Evolutionary conservation across 495 filamentous ascomycete species (phyloP).

Genomic region (Coniosporium apollinis): DNA sequence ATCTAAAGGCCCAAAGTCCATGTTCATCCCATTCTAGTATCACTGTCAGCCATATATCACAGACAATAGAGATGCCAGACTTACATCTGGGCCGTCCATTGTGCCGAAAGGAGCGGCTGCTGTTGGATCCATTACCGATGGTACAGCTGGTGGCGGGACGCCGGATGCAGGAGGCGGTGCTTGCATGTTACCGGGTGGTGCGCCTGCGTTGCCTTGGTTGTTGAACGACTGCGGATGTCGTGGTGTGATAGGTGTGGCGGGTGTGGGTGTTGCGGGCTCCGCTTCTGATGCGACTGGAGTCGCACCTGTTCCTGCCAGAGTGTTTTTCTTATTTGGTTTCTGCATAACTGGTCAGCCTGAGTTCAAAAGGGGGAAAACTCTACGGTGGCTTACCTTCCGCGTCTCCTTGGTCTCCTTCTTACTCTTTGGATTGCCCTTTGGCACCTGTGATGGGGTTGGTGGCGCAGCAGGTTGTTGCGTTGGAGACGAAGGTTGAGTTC

Average conservation of each 20-base stretch:
- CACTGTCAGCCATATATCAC: conserved; percentile 2
- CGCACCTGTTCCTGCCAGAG: conserved; percentile 44
- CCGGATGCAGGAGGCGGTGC: conserved; percentile 26
- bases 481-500: conserved; percentile 61
- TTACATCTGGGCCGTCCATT: conserved; percentile 5
- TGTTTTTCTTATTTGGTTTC: conserved; percentile 55
- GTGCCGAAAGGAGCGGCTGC: conserved; percentile 12
- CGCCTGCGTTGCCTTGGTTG: conserved; percentile 35
- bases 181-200: conserved; percentile 28
- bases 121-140: conserved; percentile 30
- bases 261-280: conserved; percentile 60
- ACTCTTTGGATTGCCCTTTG: conserved; percentile 61
- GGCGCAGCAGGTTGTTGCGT: conserved; percentile 59
- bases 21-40: conserved; percentile 21
- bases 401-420: conserved; percentile 63
- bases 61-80: neutral
- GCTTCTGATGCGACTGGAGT: conserved; percentile 58
- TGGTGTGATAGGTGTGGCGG: conserved; percentile 77
- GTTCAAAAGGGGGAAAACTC: conserved; percentile 14
- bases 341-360: conserved; percentile 21
- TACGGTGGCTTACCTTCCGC: conserved; percentile 54
- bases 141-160: conserved; percentile 23
- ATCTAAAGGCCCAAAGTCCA: conserved; percentile 46
- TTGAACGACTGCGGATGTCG: conserved; percentile 48
- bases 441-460: conserved; percentile 65